Evolutionary conservation across 2,329 filamentous ascomycete species (phyloP).

Genomic region (Ophiocordyceps camponoti-rufipedis): DNA sequence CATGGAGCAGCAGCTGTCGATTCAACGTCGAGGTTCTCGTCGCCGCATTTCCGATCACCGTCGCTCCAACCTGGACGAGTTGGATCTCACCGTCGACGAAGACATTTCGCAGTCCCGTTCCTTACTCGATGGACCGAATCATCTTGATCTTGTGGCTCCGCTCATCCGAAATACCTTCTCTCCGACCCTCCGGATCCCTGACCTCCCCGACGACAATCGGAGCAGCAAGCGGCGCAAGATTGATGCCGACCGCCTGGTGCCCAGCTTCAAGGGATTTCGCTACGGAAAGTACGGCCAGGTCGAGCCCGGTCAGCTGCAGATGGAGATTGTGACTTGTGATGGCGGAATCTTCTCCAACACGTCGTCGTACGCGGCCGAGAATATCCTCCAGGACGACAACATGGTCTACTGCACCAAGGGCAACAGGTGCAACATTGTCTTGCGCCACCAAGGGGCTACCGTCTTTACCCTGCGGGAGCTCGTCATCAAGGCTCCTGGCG

Average conservation of each 20-base stretch:
- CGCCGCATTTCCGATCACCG: conserved; percentile 9
- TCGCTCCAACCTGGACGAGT: conserved; percentile 15
- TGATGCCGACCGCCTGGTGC: conserved; percentile 38
- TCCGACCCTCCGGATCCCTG: conserved; percentile 16
- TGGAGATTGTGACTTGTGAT: conserved; percentile 84
- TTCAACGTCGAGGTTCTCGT: conserved; percentile 3
- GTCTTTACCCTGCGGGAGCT: conserved; percentile 74
- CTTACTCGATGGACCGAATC: conserved; percentile 21
- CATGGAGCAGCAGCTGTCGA: neutral
- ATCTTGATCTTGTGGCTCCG: conserved; percentile 10
- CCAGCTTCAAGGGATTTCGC: conserved; percentile 39
- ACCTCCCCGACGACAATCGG: conserved; percentile 28
- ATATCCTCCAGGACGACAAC: conserved; percentile 65
- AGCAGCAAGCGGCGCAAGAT: conserved; percentile 52
- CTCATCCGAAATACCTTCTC: conserved; percentile 14
- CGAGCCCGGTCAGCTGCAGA: conserved; percentile 59
- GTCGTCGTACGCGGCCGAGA: conserved; percentile 50
- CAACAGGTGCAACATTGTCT: conserved; percentile 71
- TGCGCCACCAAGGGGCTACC: conserved; percentile 63
- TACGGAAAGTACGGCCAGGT: conserved; percentile 84
- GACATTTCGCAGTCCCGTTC: conserved; percentile 24
- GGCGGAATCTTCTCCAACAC: conserved; percentile 54
- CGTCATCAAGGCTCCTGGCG: conserved; percentile 67
- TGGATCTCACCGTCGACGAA: conserved; percentile 21
- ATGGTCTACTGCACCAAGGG: conserved; percentile 83